Percentiles rank a stretch among this genome's conserved stretches.
Conservation (phyloP, 306 rosid genomes). For the Trifolium fragiferum region DNA sequence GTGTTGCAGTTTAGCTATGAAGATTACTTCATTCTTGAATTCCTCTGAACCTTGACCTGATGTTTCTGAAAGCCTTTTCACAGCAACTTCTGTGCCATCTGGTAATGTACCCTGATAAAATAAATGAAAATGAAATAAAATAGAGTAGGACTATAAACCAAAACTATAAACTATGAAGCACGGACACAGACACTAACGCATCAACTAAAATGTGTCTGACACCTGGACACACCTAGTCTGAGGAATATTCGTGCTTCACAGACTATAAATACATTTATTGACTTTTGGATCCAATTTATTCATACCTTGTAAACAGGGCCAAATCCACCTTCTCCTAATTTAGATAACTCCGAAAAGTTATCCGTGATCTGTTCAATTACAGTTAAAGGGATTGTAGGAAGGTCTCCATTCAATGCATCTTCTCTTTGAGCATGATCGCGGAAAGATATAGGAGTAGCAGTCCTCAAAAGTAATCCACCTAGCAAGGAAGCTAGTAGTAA, state of each 20-base stretch:
- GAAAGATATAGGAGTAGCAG: neutral
- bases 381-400: conserved; percentile 41
- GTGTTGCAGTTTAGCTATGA: conserved; percentile 57
- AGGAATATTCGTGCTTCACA: no score
- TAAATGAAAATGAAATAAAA: neutral
- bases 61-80: conserved; percentile 60
- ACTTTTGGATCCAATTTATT: neutral
- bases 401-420: conserved; percentile 35
- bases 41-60: conserved; percentile 66
- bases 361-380: conserved; percentile 32
- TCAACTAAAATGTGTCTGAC: no score
- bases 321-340: conserved; percentile 75
- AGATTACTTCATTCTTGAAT: conserved; percentile 58
- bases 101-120: conserved; percentile 57
- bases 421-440: conserved; percentile 4
- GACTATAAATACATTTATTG: neutral
- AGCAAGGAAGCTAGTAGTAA: conserved; percentile 2
- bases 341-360: conserved; percentile 51
- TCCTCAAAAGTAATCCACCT: neutral
- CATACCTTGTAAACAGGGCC: conserved; percentile 64
- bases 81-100: conserved; percentile 60
- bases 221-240: no score
- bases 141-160: neutral
- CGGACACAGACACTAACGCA: no score
- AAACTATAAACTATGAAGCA: neutral